These are phyloP conservation scores for Volvariella volvacea DNA, from an alignment of 1,284 basidiomycete species.

Conservation along the genomic window DNA sequence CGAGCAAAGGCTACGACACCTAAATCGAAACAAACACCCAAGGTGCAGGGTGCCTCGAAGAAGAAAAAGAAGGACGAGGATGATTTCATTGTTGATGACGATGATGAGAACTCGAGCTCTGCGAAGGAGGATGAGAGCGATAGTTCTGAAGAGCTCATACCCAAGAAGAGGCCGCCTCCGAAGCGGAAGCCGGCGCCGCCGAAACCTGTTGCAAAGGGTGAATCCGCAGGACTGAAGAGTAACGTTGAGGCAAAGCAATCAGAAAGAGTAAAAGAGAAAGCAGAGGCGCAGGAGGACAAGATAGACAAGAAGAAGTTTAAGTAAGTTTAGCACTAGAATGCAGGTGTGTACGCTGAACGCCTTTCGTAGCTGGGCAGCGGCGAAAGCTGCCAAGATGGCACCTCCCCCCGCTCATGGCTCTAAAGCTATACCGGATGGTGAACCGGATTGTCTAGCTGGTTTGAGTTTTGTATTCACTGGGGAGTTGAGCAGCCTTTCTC, in stretches of 20 bases:
- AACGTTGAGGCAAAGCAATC: no score
- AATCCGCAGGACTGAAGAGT: background rate
- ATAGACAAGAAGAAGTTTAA: background rate
- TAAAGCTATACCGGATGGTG: conserved; percentile 76
- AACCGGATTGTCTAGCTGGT: conserved; percentile 79
- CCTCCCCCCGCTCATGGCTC: conserved; percentile 75
- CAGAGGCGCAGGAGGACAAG: background rate
- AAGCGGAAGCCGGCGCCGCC: background rate
- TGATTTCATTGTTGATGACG: background rate
- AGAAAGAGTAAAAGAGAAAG: background rate
- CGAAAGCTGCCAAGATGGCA: conserved; percentile 58
- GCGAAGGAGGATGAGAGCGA: background rate
- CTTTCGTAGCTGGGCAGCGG: conserved; percentile 28
- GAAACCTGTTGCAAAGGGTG: background rate
- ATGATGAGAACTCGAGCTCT: background rate
- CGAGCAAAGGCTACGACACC: background rate
- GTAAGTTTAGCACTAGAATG: background rate
- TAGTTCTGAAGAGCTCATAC: background rate
- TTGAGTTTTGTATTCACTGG: conserved; percentile 95
- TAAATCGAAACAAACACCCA: background rate
- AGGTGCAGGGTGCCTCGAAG: background rate
- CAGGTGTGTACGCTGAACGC: background rate
- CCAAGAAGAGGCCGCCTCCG: background rate
- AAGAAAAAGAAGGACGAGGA: background rate
- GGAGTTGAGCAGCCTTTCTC: conserved; percentile 80